A percentile compares a stretch with the other conserved stretches of the same genome.
Conservation (phyloP, 495 filamentous ascomycete genomes). For the Mytilinidion resinicola region DNA sequence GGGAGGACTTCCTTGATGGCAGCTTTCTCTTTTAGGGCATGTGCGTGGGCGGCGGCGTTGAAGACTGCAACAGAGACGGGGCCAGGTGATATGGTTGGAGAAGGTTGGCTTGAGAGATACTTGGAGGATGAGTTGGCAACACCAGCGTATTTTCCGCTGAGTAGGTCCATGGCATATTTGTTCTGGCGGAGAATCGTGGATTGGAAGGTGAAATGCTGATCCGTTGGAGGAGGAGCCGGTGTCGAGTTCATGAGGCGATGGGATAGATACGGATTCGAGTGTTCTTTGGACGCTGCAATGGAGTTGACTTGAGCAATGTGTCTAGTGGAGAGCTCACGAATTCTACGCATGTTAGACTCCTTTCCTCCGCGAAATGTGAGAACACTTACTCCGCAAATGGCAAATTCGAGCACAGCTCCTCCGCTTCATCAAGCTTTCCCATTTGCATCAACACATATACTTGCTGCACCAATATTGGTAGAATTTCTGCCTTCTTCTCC, state of each 20-base stretch:
- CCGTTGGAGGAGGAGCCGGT: slow-evolving; percentile 53
- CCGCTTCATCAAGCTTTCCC: slow-evolving; percentile 69
- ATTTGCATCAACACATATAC: slow-evolving; percentile 68
- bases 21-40: slow-evolving; percentile 56
- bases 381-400: slow-evolving; percentile 53
- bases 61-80: slow-evolving; percentile 64
- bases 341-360: slow-evolving; percentile 41
- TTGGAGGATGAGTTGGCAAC: slow-evolving; percentile 61
- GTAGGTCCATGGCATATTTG: slow-evolving; percentile 63
- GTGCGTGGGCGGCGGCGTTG: slow-evolving; percentile 70
- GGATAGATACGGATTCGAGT: slow-evolving; percentile 69
- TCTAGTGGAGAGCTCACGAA: slow-evolving; percentile 70
- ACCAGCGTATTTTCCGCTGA: slow-evolving; percentile 69
- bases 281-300: slow-evolving; percentile 50
- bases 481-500: slow-evolving; percentile 73
- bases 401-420: slow-evolving; percentile 58
- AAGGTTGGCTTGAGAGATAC: slow-evolving; percentile 48
- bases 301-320: slow-evolving; percentile 75
- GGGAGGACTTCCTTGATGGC: slow-evolving; percentile 68
- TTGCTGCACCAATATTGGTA: slow-evolving; percentile 83
- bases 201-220: slow-evolving; percentile 75
- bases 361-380: background rate
- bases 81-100: slow-evolving; percentile 49
- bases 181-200: slow-evolving; percentile 61
- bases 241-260: slow-evolving; percentile 60